Evolutionary conservation across 2,329 filamentous ascomycete species (phyloP).

Genomic region (Fusarium clavum): DNA sequence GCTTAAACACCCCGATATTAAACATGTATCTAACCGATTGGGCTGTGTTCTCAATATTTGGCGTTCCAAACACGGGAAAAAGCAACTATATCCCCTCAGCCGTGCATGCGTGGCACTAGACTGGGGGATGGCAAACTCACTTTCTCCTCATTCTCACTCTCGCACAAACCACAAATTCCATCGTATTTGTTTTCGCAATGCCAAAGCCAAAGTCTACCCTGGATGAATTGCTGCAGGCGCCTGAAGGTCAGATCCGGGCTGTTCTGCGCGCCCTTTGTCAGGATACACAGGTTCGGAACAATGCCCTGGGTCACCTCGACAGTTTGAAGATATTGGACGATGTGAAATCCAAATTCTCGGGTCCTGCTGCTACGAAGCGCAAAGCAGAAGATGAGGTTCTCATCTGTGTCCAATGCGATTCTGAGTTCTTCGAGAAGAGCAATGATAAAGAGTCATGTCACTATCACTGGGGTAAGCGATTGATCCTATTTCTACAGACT

Average conservation of each 20-base stretch:
- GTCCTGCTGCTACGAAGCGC: conserved; percentile 10
- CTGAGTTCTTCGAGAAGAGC: not conserved
- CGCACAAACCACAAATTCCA: not conserved
- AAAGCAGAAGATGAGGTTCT: conserved; percentile 20
- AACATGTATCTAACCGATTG: not conserved
- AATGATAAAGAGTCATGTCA: conserved; percentile 9
- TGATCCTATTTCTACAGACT: not conserved
- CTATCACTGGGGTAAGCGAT: conserved; percentile 32
- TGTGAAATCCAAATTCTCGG: too few relatives aligned
- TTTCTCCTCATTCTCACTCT: not conserved
- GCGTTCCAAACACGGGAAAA: not conserved
- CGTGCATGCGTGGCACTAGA: not conserved
- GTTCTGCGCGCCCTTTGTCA: conserved; percentile 31
- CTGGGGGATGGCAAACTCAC: not conserved
- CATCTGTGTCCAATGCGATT: conserved; percentile 28
- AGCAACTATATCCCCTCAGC: not conserved
- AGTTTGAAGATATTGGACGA: not conserved
- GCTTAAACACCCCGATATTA: not conserved
- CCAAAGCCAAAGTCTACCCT: not conserved
- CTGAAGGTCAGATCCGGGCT: conserved; percentile 21
- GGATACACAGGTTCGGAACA: not conserved
- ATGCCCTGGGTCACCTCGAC: conserved; percentile 1
- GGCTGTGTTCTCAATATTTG: conserved; percentile 18
- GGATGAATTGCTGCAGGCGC: not conserved
- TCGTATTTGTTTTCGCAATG: not conserved